These are phyloP conservation scores for Trametes meyenii DNA, from an alignment of 768 basidiomycete species.

Conservation along the genomic window DNA sequence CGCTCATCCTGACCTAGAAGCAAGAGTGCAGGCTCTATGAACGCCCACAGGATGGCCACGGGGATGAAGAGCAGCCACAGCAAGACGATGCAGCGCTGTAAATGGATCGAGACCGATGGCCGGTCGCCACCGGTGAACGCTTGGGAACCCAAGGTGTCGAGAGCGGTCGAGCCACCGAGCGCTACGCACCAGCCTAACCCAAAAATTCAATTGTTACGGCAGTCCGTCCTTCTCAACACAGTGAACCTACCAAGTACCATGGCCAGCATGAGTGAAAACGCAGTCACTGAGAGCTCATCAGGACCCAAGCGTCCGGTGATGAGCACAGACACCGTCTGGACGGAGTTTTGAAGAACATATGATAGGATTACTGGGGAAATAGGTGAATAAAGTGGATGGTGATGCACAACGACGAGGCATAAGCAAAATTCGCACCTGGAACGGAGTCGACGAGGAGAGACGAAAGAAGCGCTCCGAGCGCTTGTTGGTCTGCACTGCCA, in stretches of 20 bases:
- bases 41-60: conserved; percentile 63
- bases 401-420: background rate
- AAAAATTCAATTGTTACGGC: background rate
- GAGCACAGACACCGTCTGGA: conserved; percentile 66
- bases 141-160: conserved; percentile 79
- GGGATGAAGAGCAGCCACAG: conserved; percentile 69
- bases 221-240: conserved; percentile 3
- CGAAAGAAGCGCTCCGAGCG: conserved; percentile 40
- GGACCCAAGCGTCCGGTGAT: conserved; percentile 71
- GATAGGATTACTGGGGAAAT: conserved; percentile 58
- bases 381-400: background rate
- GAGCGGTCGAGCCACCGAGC: conserved; percentile 75
- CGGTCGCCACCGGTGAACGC: conserved; percentile 67
- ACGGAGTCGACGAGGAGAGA: conserved; percentile 59
- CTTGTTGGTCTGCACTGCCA: conserved; percentile 12
- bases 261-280: conserved; percentile 77
- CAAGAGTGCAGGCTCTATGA: conserved; percentile 62
- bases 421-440: conserved; percentile 47
- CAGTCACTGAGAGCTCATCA: conserved; percentile 68
- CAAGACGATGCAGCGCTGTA: conserved; percentile 69
- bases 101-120: conserved; percentile 66
- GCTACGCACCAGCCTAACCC: conserved; percentile 74
- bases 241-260: conserved; percentile 59
- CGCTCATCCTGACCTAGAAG: conserved; percentile 60
- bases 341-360: conserved; percentile 73